Conservation (phyloP, 352 stramenopile species). For the Pythium brachiatum region DNA sequence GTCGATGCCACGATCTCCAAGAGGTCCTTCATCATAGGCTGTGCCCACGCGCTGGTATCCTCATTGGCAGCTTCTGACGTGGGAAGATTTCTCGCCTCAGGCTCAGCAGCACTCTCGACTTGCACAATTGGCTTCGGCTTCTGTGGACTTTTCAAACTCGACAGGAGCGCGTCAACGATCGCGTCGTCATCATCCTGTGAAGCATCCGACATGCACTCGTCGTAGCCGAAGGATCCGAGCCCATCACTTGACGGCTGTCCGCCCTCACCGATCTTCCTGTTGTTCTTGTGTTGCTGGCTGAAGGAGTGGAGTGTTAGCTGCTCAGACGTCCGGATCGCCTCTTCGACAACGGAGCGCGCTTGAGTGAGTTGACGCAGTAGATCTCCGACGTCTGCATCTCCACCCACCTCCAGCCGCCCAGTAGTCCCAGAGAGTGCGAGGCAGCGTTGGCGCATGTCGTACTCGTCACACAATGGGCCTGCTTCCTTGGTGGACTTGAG, state of each 20-base stretch:
- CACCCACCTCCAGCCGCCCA: neutral
- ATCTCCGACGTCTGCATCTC: neutral
- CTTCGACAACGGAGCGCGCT: constrained; percentile 12
- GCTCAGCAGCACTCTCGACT: neutral
- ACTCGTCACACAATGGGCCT: constrained; percentile 10
- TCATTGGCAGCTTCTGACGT: neutral
- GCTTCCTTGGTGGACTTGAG: too few relatives aligned
- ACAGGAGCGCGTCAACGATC: constrained; percentile 2
- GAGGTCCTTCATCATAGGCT: constrained; percentile 57
- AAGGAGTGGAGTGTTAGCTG: constrained; percentile 18
- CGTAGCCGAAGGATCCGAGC: constrained; percentile 5
- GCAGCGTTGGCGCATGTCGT: constrained; percentile 19
- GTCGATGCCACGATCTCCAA: constrained; percentile 62
- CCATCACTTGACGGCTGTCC: neutral
- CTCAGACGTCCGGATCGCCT: constrained; percentile 17
- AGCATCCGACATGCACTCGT: constrained; percentile 21
- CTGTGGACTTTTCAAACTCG: neutral
- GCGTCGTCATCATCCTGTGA: constrained; percentile 18
- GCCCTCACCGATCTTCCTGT: neutral
- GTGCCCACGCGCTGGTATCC: constrained; percentile 13
- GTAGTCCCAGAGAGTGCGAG: constrained; percentile 2
- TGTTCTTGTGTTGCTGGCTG: constrained; percentile 1
- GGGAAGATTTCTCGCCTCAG: neutral
- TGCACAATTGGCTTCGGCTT: neutral
- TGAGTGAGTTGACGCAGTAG: constrained; percentile 8